These are phyloP conservation scores for Ehretia macrophylla DNA, from an alignment of 257 asterid genomes.

Conservation along the genomic window DNA sequence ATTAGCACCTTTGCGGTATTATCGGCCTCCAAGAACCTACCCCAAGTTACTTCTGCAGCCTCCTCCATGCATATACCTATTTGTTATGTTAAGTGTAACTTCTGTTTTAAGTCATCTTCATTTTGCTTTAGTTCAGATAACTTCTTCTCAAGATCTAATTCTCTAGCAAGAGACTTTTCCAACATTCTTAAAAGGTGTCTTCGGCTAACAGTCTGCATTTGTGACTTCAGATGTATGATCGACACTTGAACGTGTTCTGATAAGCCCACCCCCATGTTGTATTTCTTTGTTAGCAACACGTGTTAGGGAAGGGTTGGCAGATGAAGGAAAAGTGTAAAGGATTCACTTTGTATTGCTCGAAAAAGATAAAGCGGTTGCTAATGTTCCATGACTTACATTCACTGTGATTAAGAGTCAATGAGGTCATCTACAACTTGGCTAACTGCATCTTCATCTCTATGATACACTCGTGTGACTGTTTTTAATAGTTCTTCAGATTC, in stretches of 20 bases:
- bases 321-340: too few species aligned
- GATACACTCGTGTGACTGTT: conserved; percentile 53
- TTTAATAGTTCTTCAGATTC: conserved; percentile 50
- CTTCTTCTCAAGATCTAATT: conserved; percentile 78
- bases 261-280: conserved; percentile 30
- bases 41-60: too few species aligned
- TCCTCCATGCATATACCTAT: conserved; percentile 66
- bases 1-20: conserved; percentile 61
- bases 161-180: conserved; percentile 68
- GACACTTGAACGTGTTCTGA: too few species aligned
- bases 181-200: conserved; percentile 61
- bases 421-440: conserved; percentile 79
- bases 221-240: conserved; percentile 31
- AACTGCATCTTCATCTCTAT: conserved; percentile 70
- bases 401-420: conserved; percentile 50
- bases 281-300: conserved; percentile 38
- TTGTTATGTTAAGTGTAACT: conserved; percentile 58
- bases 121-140: conserved; percentile 49
- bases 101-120: conserved; percentile 70
- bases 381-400: conserved; percentile 52
- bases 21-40: too few species aligned
- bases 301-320: conserved; percentile 5
- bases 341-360: too few species aligned
- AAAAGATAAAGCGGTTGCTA: too few species aligned
- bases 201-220: conserved; percentile 41